Evolutionary conservation across 257 asterid genomes (phyloP).

Genomic region (Pogostemon cablin): DNA sequence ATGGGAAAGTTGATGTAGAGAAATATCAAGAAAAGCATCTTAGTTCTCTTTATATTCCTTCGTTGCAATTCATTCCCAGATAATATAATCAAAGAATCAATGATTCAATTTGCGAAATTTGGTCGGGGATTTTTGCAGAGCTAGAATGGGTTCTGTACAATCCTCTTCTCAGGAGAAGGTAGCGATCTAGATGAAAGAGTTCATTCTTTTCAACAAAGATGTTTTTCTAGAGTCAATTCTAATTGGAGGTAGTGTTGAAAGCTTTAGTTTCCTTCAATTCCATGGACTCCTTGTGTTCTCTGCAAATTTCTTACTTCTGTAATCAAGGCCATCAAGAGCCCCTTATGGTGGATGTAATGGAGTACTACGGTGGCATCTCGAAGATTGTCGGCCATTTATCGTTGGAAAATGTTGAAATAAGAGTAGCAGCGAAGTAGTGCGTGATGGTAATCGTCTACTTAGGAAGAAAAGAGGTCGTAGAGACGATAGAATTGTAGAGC

Average conservation of each 20-base stretch:
- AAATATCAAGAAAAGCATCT: too few species aligned
- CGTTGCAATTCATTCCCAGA: too few species aligned
- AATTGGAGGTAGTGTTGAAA: constrained; percentile 49
- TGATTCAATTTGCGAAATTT: constrained; percentile 23
- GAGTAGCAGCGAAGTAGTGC: constrained; percentile 49
- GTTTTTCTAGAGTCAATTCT: constrained; percentile 70
- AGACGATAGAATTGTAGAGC: constrained; percentile 58
- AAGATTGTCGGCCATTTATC: constrained; percentile 44
- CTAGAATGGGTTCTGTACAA: constrained; percentile 49
- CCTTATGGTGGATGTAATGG: constrained; percentile 65
- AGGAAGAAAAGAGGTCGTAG: constrained; percentile 73
- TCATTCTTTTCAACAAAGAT: constrained; percentile 72
- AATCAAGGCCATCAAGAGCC: constrained; percentile 71
- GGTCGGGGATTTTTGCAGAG: constrained; percentile 46
- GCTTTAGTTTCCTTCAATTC: constrained; percentile 36
- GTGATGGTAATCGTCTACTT: constrained; percentile 65
- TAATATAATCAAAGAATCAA: too few species aligned
- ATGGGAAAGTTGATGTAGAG: too few species aligned
- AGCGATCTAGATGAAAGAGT: constrained; percentile 50
- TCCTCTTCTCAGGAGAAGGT: constrained; percentile 38
- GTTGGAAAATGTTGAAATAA: constrained; percentile 40
- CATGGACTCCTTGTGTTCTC: constrained; percentile 50
- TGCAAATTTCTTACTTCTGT: constrained; percentile 51
- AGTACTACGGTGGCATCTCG: constrained; percentile 50
- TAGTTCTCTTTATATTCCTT: too few species aligned